Percentiles rank a stretch among this genome's conserved stretches.
Conservation (phyloP, 2,329 filamentous ascomycete species). For the Aspergillus aculeatinus region DNA sequence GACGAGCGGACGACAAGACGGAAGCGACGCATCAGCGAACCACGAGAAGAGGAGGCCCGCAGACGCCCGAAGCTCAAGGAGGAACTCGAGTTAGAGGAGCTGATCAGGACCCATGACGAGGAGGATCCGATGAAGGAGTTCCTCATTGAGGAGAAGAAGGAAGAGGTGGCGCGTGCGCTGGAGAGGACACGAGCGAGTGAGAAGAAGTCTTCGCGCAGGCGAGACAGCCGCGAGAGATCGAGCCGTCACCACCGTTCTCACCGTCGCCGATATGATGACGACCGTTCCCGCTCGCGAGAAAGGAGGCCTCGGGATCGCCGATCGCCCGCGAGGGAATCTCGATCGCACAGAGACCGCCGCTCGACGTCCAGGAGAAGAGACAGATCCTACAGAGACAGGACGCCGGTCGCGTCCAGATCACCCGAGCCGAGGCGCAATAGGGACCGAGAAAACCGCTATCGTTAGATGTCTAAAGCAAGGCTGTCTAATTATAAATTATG, state of each 20-base stretch:
- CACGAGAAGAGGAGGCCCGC: constrained; percentile 46
- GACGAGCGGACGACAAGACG: constrained; percentile 37
- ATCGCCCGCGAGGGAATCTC: constrained; percentile 26
- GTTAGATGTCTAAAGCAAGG: constrained; percentile 21
- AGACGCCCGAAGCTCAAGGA: constrained; percentile 70
- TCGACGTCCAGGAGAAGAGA: constrained; percentile 28
- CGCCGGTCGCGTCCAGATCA: constrained; percentile 30
- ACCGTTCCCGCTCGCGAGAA: constrained; percentile 33
- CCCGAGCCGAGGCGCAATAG: constrained; percentile 28
- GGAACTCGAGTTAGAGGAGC: constrained; percentile 72
- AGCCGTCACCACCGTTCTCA: constrained; percentile 43
- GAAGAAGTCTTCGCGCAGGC: neutral
- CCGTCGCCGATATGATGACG: constrained; percentile 40
- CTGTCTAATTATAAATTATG: constrained; percentile 7
- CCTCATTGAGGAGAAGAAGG: constrained; percentile 85
- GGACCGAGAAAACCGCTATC: constrained; percentile 34
- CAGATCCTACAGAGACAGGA: constrained; percentile 28
- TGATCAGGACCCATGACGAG: constrained; percentile 81
- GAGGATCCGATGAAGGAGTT: constrained; percentile 98
- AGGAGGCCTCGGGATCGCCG: constrained; percentile 30
- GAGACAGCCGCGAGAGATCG: constrained; percentile 34
- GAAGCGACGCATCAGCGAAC: constrained; percentile 41
- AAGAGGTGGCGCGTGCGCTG: constrained; percentile 74
- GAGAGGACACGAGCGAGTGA: constrained; percentile 45
- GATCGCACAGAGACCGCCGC: constrained; percentile 24